Evolutionary conservation across 2,329 filamentous ascomycete species (phyloP).

Genomic region (Fusarium pseudocircinatum): DNA sequence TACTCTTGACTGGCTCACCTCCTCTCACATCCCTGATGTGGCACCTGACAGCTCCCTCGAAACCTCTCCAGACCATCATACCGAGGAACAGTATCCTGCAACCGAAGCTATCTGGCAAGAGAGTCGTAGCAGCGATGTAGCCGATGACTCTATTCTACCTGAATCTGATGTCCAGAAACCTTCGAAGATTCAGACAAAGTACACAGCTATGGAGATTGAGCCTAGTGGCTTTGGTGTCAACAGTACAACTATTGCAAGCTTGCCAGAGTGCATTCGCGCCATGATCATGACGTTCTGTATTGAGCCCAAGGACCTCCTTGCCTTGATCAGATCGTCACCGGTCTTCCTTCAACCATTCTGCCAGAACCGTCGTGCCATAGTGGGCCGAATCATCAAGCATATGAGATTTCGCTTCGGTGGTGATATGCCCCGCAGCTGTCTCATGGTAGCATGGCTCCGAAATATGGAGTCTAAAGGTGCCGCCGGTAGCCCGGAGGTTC

Average conservation of each 20-base stretch:
- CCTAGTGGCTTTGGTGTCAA: neutral
- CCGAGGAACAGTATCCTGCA: neutral
- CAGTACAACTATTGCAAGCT: neutral
- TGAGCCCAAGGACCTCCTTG: neutral
- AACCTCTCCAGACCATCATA: neutral
- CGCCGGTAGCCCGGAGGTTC: fast-evolving
- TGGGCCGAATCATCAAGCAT: neutral
- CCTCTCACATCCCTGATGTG: too few relatives aligned
- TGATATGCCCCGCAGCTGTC: neutral
- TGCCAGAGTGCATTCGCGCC: neutral
- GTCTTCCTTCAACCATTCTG: neutral
- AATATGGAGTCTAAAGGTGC: neutral
- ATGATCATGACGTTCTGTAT: neutral
- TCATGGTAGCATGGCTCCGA: neutral
- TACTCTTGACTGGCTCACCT: neutral
- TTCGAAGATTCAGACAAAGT: fast-evolving
- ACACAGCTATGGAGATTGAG: neutral
- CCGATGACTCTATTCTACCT: neutral
- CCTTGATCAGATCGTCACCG: neutral
- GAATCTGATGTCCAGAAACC: neutral
- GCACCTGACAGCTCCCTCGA: neutral
- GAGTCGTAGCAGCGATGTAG: neutral
- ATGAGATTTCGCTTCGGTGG: neutral
- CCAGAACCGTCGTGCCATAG: neutral
- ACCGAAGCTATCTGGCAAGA: neutral